Evolutionary conservation across 495 filamentous ascomycete species (phyloP), one percentile per base, ranked within the genome.

Genomic region (Penicillium paradoxum): DNA sequence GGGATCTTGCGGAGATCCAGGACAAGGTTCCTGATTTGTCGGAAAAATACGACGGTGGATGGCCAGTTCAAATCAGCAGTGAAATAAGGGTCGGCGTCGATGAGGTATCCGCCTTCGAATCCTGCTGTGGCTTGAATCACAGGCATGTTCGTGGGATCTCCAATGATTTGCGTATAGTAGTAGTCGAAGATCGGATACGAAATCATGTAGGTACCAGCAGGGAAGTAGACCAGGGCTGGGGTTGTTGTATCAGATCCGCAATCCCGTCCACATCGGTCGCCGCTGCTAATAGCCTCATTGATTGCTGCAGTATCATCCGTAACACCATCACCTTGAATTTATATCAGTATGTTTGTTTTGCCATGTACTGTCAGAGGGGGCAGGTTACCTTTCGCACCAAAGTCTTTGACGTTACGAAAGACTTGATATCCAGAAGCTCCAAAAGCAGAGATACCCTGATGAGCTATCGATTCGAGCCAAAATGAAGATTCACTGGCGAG

Each of bases 11-110:
- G 89, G 21, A 79, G 80, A 60, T 91, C 86, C 18, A 90, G 71
- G 45, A 87, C 71, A 38, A 91, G 77, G 58, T 91, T 91, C 32
- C 85, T 74, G 38, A 90, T 73, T 56, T 88, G 84, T 17, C 86
- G 74, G 64, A 78, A 89, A 70, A 90, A 90, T 21, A 19, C n/a
- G 21, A 86, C 79, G 54, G 84, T 89, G 15, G 83, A 86, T 24
- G 30, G 43, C n/a, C n/a, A n/a, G n/a, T n/a, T n/a, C n/a, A n/a
- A n/a, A n/a, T n/a, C n/a, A n/a, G n/a, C n/a, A n/a, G n/a, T n/a
- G n/a, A n/a, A n/a, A n/a, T n/a, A n/a, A 1, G 38, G 38, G 63
- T 84, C 77, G 15, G 73, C 79, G 50, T 85, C 83, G 39, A 88
- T 79, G 29, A 86, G 61, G 18, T 76, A 81, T 48, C 83, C 71